Percentiles rank a stretch among this genome's conserved stretches.
Conservation (phyloP, 495 filamentous ascomycete species). For the Hyphodiscus hymeniophilus region DNA sequence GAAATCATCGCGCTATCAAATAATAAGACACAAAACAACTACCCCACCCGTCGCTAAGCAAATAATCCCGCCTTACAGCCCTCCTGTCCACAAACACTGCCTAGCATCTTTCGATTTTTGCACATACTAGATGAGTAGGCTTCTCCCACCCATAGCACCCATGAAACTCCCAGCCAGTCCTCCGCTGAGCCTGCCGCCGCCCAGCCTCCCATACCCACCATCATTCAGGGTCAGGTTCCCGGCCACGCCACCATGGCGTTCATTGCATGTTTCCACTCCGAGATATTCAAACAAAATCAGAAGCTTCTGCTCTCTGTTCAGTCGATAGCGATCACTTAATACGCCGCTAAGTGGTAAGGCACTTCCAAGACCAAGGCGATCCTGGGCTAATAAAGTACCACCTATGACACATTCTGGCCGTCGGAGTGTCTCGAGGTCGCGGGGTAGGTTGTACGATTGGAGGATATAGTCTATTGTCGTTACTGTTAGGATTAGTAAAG, state of each 20-base stretch:
- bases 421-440: not conserved
- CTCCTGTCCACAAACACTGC: no score
- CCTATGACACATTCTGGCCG: not conserved
- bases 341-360: not conserved
- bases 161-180: not conserved
- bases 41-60: no score
- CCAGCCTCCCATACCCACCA: not conserved
- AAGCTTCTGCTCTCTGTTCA: not conserved
- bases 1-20: no score
- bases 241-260: no score
- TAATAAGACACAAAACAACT: no score
- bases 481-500: not conserved
- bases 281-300: conserved; percentile 6
- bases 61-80: no score
- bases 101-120: no score
- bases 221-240: no score
- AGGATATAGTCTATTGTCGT: conserved; percentile 7
- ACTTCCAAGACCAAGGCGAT: no score
- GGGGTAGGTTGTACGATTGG: conserved; percentile 1
- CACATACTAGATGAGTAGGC: no score
- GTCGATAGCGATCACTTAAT: not conserved
- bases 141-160: no score
- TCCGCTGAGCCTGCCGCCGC: not conserved
- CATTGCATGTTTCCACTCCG: conserved; percentile 3
- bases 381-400: no score